Base-by-base conservation (phyloP, 139 green algal species). In the Chlamydomonas applanata region DNA sequence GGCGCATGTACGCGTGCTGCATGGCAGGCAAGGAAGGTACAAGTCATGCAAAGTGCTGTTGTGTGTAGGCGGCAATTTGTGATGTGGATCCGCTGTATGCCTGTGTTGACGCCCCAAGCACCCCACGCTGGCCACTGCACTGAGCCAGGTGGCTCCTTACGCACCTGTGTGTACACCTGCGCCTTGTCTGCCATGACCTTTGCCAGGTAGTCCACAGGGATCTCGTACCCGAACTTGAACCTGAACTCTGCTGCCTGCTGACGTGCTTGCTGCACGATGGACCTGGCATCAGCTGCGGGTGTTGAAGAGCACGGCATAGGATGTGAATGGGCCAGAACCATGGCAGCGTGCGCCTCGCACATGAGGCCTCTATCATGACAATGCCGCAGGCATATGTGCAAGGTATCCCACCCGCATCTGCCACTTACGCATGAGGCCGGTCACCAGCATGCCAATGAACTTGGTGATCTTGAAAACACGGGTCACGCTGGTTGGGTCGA, bases 161-260 rank as follows among this genome's bases (percentile, higher is more conserved):
- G 11, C 40, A 93, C 88, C 90, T 98, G 94, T 24, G 96, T 99
- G 88, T 98, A 97, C 25, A 99, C 96, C 78, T 99, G 96, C 30
- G 94, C 90, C 77, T 96, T 89, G 80, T 99, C 96, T 2, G 96
- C 96, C 75, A 99, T 82, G 64, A 91, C 79, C 60, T 91, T 90
- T 1, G 96, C 93, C 59, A 99, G 89, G 77, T 89, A 93, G 77
- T 97, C 93, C 29, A 98, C 93, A 0, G 96, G 94, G 34, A 98
- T 92, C 71, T 99, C 96, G 71, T 99, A 99, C 0, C 96, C 96
- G 65, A 91, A 98, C 67, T 96, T 97, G 86, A 92, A 93, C 2
- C 90, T 82, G 82, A 98, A 99, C 76, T 98, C 93, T 20, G 93
- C 93, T 66, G 93, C 93, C 77, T 97, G 91, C 22, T 92, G 79